Base-by-base conservation (phyloP, 176 grass and related monocot genomes). In the Pharus latifolius region DNA sequence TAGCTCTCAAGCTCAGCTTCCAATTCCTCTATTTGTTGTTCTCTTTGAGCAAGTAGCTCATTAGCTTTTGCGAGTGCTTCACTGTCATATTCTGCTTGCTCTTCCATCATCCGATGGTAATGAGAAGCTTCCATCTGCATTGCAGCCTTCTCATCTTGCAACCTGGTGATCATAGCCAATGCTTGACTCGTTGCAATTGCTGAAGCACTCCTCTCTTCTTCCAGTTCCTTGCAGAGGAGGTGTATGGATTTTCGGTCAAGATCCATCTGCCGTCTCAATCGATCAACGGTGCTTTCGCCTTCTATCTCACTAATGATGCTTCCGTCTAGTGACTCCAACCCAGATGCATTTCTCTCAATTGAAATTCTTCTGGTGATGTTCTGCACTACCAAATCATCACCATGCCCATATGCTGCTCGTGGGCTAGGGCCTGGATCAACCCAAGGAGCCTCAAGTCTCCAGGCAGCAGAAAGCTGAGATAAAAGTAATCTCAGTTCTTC, bases 41-140 rank as follows among this genome's bases (percentile, higher is more conserved):
- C 90, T 58, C 82, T 99, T 48, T 94, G 63, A 83, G 68, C 69
- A 65, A 99, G 80, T 24, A 91, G 43, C 59, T 91, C 84, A 11
- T 88, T 91, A 47, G 67, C 65, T 69, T 91, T 83, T 1, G 81
- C 80, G 16, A 99, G 63, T 38, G 78, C 90, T 55, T 88, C 90
- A 5, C 69, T 56, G 46, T 99, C 87, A 38, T 94, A 99, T 74
- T 91, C 95, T 23, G 87, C 90, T 85, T 94, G 89, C 50, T 99
- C 90, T 69, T 99, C 95, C 84, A 99, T 94, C 95, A 94, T 88
- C 60, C 95, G 79, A 76, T 90, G 87, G 78, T 94, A 99, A 61
- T 99, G 95, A 1, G 78, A 85, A 75, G 90, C 87, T 87, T 97
- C 93, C 86, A 97, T 92, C 55, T 97, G 85, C 81, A 97, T 81